These are phyloP conservation scores for Irpex lacteus DNA, from an alignment of 1,284 basidiomycete genomes.

Conservation along the genomic window DNA sequence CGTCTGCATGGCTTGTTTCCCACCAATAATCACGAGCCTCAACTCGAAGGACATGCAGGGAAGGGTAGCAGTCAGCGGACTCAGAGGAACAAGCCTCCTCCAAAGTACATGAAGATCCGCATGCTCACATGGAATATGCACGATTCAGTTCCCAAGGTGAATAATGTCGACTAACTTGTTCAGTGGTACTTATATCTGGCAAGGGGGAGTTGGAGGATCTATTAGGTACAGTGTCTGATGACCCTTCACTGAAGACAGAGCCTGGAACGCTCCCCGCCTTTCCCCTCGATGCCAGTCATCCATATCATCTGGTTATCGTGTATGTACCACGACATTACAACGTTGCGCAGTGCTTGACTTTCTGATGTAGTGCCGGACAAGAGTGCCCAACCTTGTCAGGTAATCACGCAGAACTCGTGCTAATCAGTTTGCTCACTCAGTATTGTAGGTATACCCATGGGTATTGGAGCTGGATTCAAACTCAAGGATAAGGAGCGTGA, in stretches of 20 bases:
- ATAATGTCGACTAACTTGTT: constrained; percentile 8
- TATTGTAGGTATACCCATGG: constrained; percentile 65
- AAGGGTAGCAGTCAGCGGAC: constrained; percentile 22
- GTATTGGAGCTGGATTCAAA: constrained; percentile 73
- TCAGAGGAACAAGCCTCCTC: constrained; percentile 27
- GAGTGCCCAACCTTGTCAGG: constrained; percentile 77
- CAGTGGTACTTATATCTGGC: not conserved
- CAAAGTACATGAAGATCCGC: constrained; percentile 45
- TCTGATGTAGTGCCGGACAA: constrained; percentile 64
- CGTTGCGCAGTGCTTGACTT: too few species aligned
- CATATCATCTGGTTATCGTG: constrained; percentile 82
- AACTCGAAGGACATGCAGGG: constrained; percentile 13
- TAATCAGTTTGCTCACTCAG: constrained; percentile 2
- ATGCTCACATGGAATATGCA: constrained; percentile 77
- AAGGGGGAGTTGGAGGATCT: constrained; percentile 78
- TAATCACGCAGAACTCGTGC: constrained; percentile 21
- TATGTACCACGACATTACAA: constrained; percentile 33
- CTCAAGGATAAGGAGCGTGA: constrained; percentile 49
- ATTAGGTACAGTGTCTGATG: constrained; percentile 61
- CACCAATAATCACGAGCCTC: constrained; percentile 8
- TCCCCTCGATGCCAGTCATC: constrained; percentile 53
- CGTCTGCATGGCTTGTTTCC: constrained; percentile 44
- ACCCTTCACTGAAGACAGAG: constrained; percentile 33
- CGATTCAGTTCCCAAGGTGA: constrained; percentile 71
- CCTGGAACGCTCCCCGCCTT: constrained; percentile 46